Evolutionary conservation across 1,284 basidiomycete genomes (phyloP).

Genomic region (Boletellus dicymbophilus): DNA sequence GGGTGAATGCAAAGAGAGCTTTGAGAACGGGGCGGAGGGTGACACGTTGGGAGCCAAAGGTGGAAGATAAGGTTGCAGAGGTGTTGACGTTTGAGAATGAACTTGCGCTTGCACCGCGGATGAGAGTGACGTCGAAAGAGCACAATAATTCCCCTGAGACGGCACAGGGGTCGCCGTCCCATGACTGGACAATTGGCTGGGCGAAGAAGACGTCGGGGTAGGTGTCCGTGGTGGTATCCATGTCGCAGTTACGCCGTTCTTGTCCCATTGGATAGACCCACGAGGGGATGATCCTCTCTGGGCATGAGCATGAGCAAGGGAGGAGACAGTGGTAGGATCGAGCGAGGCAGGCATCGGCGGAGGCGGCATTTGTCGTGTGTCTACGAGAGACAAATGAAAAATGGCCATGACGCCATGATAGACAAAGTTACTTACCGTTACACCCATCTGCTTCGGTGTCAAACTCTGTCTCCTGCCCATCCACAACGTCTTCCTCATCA

Average conservation of each 20-base stretch:
- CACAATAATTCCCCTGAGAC: neutral
- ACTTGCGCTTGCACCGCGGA: neutral
- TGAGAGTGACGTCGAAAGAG: constrained; percentile 3
- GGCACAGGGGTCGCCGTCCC: neutral
- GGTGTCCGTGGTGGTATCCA: constrained; percentile 10
- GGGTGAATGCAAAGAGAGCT: constrained; percentile 37
- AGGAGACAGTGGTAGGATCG: constrained; percentile 38
- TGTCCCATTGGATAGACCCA: constrained; percentile 16
- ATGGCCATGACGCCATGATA: constrained; percentile 6
- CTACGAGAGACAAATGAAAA: constrained; percentile 17
- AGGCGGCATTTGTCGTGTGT: constrained; percentile 43
- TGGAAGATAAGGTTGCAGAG: neutral
- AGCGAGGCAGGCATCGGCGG: constrained; percentile 46
- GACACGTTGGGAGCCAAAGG: constrained; percentile 25
- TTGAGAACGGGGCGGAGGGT: constrained; percentile 41
- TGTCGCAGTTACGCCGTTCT: constrained; percentile 8
- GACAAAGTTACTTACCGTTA: constrained; percentile 26
- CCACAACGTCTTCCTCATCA: constrained; percentile 17
- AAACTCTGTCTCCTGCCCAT: constrained; percentile 33
- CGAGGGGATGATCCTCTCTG: constrained; percentile 21
- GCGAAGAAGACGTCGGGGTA: constrained; percentile 1
- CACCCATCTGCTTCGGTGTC: constrained; percentile 32
- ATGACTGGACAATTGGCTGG: constrained; percentile 11
- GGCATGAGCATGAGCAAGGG: constrained; percentile 22
- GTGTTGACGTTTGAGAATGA: constrained; percentile 1